These are phyloP conservation scores for Curvularia verruculosa DNA, from an alignment of 2,329 filamentous ascomycete genomes.

Conservation along the genomic window DNA sequence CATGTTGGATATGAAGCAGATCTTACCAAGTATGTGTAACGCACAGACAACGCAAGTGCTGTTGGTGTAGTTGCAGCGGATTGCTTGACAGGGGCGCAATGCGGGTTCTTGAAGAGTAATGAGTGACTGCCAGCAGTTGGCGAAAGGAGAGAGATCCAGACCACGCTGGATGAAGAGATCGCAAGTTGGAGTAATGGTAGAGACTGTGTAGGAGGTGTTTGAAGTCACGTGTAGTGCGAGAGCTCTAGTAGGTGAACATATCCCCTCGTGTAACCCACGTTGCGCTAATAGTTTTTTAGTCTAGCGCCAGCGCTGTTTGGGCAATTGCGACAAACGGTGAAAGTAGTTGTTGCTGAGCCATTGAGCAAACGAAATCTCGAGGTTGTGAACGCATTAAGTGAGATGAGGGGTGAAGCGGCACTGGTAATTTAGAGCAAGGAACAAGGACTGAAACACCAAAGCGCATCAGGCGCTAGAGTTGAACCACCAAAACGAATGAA, in stretches of 20 bases:
- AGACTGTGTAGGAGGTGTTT: slow-evolving; percentile 24
- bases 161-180: slow-evolving; percentile 27
- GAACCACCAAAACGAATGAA: slow-evolving; percentile 6
- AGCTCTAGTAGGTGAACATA: slow-evolving; percentile 12
- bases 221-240: slow-evolving; percentile 24
- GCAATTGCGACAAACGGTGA: slow-evolving; percentile 15
- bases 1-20: slow-evolving; percentile 51
- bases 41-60: slow-evolving; percentile 27
- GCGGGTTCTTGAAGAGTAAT: slow-evolving; percentile 19
- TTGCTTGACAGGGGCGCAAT: slow-evolving; percentile 13
- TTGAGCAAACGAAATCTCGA: slow-evolving; percentile 1
- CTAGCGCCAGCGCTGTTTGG: slow-evolving; percentile 20
- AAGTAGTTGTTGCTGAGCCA: slow-evolving; percentile 9
- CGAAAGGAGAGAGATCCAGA: slow-evolving; percentile 29
- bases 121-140: slow-evolving; percentile 34
- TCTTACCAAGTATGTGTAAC: slow-evolving; percentile 38
- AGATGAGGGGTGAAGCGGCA: slow-evolving; percentile 29
- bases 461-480: slow-evolving; percentile 19
- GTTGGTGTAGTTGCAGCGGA: slow-evolving; percentile 13
- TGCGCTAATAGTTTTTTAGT: slow-evolving; percentile 20
- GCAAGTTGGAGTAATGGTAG: slow-evolving; percentile 21
- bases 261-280: slow-evolving; percentile 20
- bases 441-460: slow-evolving; percentile 29
- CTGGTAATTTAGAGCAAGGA: slow-evolving; percentile 22
- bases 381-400: slow-evolving; percentile 20